Conservation (phyloP, 345 rosid species). For the Aquilaria yunnanensis region DNA sequence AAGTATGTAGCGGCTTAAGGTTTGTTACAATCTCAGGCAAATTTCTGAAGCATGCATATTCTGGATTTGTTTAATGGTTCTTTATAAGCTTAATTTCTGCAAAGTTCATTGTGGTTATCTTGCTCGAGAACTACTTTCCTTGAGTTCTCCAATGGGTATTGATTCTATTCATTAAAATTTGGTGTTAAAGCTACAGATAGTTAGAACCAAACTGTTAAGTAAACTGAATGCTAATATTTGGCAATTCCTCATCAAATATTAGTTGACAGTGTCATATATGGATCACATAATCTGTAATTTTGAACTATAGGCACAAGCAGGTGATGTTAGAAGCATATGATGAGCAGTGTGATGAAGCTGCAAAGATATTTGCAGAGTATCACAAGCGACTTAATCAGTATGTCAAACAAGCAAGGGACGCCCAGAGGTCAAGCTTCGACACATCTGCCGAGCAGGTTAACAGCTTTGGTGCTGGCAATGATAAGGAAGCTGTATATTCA, state of each 20-base stretch:
- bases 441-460: constrained; percentile 46
- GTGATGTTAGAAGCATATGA: constrained; percentile 82
- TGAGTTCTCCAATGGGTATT: too few species aligned
- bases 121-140: too few species aligned
- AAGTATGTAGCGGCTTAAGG: too few species aligned
- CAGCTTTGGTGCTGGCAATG: constrained; percentile 39
- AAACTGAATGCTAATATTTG: too few species aligned
- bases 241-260: too few species aligned
- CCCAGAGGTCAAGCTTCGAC: constrained; percentile 54
- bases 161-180: too few species aligned
- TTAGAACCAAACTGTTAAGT: too few species aligned
- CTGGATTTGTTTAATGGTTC: too few species aligned
- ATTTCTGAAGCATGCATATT: too few species aligned
- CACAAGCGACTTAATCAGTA: constrained; percentile 66
- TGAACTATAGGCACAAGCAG: constrained; percentile 68
- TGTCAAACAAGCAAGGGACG: constrained; percentile 85
- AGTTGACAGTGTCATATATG: too few species aligned
- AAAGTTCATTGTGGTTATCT: neutral
- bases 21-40: too few species aligned
- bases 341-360: constrained; percentile 92
- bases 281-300: neutral
- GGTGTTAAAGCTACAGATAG: too few species aligned
- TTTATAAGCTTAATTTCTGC: neutral
- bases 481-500: constrained; percentile 82
- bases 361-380: constrained; percentile 83